phyloP scores from a whole-genome alignment of 495 filamentous ascomycete genomes.

The Hamigera avellanea region DNA sequence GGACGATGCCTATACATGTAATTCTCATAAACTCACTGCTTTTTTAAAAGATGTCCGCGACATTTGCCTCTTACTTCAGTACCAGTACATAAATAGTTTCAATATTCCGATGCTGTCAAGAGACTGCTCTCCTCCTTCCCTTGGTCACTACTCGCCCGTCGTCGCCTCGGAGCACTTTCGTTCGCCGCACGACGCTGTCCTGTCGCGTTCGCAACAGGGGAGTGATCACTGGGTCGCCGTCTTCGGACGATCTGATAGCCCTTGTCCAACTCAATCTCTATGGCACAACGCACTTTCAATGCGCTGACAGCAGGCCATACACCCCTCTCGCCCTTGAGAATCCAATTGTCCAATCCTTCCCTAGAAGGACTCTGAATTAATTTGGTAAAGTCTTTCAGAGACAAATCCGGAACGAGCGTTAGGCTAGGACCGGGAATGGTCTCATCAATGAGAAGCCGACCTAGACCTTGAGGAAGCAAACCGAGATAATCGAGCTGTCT shows the following conservation, averaged over 20 bases:
- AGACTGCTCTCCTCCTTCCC: conserved; percentile 1
- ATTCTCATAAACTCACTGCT: too few species aligned
- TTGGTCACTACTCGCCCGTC: conserved; percentile 12
- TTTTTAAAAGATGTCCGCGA: too few species aligned
- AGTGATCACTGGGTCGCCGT: conserved; percentile 30
- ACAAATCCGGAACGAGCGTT: conserved; percentile 74
- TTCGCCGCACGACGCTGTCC: conserved; percentile 13
- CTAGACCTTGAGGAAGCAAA: conserved; percentile 54
- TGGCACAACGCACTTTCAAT: conserved; percentile 68
- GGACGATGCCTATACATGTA: too few species aligned
- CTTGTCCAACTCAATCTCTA: conserved; percentile 78
- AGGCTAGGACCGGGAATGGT: conserved; percentile 69
- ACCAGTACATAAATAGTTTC: too few species aligned
- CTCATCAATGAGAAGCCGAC: conserved; percentile 79
- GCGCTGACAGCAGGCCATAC: conserved; percentile 90
- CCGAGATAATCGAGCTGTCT: conserved; percentile 70
- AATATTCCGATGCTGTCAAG: conserved; percentile 1
- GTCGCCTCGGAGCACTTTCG: conserved; percentile 17
- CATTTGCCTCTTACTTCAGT: too few species aligned
- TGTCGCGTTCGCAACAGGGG: conserved; percentile 4
- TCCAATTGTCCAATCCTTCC: conserved; percentile 73
- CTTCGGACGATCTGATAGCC: conserved; percentile 71
- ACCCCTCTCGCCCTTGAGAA: conserved; percentile 67
- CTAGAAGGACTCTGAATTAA: conserved; percentile 72
- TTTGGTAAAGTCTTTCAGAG: conserved; percentile 55